These are phyloP conservation scores for Baeospora myosura DNA, from an alignment of 1,284 basidiomycete genomes.

Conservation along the genomic window DNA sequence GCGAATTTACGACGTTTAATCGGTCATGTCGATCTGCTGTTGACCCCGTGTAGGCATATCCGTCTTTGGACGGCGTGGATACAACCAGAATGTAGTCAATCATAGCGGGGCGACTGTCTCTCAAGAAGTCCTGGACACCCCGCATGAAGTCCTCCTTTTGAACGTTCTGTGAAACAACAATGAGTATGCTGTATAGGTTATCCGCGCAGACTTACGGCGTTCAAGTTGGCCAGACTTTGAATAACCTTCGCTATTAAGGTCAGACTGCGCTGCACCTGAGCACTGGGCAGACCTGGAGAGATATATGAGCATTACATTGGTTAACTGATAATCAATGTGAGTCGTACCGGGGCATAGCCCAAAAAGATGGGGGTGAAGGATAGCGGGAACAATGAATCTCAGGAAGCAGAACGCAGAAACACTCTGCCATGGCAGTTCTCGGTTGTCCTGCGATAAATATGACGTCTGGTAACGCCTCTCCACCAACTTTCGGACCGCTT, in stretches of 20 bases:
- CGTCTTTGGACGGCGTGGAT: slow-evolving; percentile 46
- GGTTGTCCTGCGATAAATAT: slow-evolving; percentile 33
- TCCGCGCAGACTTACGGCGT: slow-evolving; percentile 44
- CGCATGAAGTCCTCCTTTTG: slow-evolving; percentile 72
- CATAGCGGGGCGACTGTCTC: slow-evolving; percentile 57
- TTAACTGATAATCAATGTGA: background rate
- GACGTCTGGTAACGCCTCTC: slow-evolving; percentile 51
- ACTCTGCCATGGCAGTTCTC: slow-evolving; percentile 66
- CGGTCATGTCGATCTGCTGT: slow-evolving; percentile 42
- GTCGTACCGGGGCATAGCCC: slow-evolving; percentile 63
- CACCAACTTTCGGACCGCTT: slow-evolving; percentile 64
- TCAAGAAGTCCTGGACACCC: slow-evolving; percentile 59
- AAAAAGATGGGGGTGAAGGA: slow-evolving; percentile 72
- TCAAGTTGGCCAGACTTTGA: slow-evolving; percentile 74
- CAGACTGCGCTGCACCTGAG: slow-evolving; percentile 63
- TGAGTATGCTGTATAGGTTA: slow-evolving; percentile 4
- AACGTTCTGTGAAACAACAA: slow-evolving; percentile 32
- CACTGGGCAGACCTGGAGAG: slow-evolving; percentile 51
- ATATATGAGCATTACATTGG: background rate
- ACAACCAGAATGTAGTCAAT: slow-evolving; percentile 66
- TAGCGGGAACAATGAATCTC: slow-evolving; percentile 76
- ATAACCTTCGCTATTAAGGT: slow-evolving; percentile 75
- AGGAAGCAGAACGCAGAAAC: slow-evolving; percentile 83
- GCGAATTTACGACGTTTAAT: slow-evolving; percentile 42
- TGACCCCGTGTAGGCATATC: slow-evolving; percentile 20